Evolutionary conservation across 2,329 filamentous ascomycete genomes (phyloP).

Genomic region (Aspergillus cejpii): DNA sequence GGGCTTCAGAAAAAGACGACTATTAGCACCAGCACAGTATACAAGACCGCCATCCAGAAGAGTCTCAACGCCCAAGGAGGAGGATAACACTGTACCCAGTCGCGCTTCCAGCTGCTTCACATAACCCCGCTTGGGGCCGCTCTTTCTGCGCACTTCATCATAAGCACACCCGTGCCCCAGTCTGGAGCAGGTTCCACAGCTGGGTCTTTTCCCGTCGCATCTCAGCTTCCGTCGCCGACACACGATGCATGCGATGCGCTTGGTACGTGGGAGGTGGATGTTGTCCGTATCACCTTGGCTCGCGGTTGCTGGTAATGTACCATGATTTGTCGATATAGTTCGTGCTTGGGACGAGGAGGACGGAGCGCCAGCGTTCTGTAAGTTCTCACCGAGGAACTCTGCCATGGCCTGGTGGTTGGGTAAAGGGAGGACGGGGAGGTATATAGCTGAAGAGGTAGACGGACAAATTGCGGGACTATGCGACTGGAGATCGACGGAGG

Average conservation of each 20-base stretch:
- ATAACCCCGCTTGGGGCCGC: constrained; percentile 87
- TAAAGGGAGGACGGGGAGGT: background rate
- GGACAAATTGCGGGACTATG: background rate
- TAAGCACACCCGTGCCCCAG: constrained; percentile 82
- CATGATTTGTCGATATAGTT: constrained; percentile 10
- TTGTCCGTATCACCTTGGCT: constrained; percentile 39
- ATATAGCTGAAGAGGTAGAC: background rate
- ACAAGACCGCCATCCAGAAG: background rate
- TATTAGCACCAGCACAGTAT: constrained; percentile 11
- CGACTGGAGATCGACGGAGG: background rate
- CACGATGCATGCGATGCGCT: constrained; percentile 89
- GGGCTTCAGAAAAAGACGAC: constrained; percentile 51
- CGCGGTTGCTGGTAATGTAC: constrained; percentile 26
- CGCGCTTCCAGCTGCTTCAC: constrained; percentile 90
- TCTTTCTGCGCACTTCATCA: constrained; percentile 88
- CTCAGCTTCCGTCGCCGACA: constrained; percentile 88
- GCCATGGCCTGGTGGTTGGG: constrained; percentile 26
- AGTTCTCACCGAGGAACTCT: constrained; percentile 54
- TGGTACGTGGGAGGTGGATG: constrained; percentile 68
- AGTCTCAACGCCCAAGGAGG: background rate
- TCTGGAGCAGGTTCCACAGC: constrained; percentile 82
- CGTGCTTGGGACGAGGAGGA: constrained; percentile 23
- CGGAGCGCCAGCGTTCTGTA: constrained; percentile 37
- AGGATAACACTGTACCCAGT: constrained; percentile 58
- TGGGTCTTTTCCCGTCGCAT: constrained; percentile 78